Evolutionary conservation across 257 asterid species (phyloP).

Genomic region (Solanum clarkiae): DNA sequence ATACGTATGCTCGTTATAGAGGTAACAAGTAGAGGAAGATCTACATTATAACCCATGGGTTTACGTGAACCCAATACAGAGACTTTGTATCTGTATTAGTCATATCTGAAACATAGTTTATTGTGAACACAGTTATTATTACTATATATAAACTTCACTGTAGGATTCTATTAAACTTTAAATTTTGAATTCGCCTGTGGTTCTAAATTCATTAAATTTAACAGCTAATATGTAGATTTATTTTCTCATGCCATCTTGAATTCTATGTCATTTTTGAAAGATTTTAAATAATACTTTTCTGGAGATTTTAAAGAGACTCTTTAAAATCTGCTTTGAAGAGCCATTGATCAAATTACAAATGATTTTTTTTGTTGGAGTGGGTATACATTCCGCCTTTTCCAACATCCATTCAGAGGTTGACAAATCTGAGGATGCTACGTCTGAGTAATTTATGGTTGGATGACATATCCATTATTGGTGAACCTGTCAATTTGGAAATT

Average conservation of each 20-base stretch:
- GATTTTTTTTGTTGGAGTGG: not conserved
- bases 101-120: too few species aligned
- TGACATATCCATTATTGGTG: not conserved
- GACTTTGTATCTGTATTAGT: too few species aligned
- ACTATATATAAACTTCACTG: too few species aligned
- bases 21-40: not conserved
- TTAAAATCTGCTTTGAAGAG: not conserved
- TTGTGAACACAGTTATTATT: too few species aligned
- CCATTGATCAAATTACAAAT: not conserved
- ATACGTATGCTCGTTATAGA: not conserved
- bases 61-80: too few species aligned
- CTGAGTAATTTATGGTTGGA: not conserved
- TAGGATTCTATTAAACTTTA: not conserved
- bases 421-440: not conserved
- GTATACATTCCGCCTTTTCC: not conserved
- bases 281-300: too few species aligned
- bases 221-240: not conserved
- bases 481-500: not conserved
- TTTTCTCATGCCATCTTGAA: not conserved
- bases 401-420: not conserved
- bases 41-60: not conserved
- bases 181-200: not conserved
- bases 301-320: too few species aligned
- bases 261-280: not conserved
- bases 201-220: too few species aligned